Base-by-base conservation (phyloP, 345 rosid species). In the Heritiera littoralis region DNA sequence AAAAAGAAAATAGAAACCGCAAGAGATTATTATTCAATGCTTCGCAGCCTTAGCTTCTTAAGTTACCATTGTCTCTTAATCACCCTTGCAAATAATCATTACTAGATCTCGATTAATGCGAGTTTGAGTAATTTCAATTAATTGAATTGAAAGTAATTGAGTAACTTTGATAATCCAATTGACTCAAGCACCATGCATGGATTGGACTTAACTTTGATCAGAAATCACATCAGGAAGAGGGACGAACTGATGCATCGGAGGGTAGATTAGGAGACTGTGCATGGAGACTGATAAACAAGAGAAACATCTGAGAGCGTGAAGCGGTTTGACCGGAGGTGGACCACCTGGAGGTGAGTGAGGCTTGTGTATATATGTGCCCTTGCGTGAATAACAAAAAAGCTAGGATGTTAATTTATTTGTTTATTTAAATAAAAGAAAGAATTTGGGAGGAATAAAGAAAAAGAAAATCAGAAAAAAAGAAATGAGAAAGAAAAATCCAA, bases 331-430 rank as follows among this genome's bases (percentile, higher is more conserved):
- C 15, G 54, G 65, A 13, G 4, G 77, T 5, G 40, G 66, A 61
- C 66, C 66, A 43, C 45, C 7, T 6, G 7, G 6, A 5, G 43
- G 43, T 40, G 38, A 35, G 38, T 3, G 38, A 35, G 38, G 38
- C 38, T 35, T 35, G 3, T 35, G 38, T 35, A 35, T 35, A 35
- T 35, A 0, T 40, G 5, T 40, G 43, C 43, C 51, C 10, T 58
- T 69, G 80, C 49, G 80, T 78, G 69, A 78, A 28, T 51, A 11
- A 13, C 5, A 35, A 65, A 40, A 74, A 78, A 74, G 68, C 46
- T 6, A 35, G 45, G 66, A 52, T 52, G 0, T 52, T 52, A 52
- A 52, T 14, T 52, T 14, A 48, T 48, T 48, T 3, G 11, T 52
- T 13, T 14, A 52, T 56, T 56, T 18, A n/a, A 14, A 23, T 9